Evolutionary conservation across 345 rosid species (phyloP).

Genomic region (Mallotus nudiflorus): DNA sequence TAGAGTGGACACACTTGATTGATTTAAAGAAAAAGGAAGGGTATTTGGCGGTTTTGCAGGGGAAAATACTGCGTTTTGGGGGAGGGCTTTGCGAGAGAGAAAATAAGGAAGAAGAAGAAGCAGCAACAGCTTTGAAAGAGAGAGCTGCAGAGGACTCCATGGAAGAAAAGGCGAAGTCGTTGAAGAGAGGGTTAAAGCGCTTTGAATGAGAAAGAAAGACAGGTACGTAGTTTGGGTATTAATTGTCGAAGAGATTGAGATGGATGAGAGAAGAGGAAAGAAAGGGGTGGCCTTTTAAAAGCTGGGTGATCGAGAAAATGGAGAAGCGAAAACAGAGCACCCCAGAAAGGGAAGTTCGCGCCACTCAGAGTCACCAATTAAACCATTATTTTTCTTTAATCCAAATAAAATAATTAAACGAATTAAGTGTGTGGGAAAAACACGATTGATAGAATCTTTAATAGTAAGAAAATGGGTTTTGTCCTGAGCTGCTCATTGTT

Average conservation of each 20-base stretch:
- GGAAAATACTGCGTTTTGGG: not conserved
- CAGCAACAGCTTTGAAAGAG: conserved; percentile 12
- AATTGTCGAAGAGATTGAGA: not conserved
- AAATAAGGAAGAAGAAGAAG: not conserved
- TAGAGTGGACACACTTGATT: conserved; percentile 28
- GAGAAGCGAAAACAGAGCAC: not conserved
- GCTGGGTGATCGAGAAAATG: too few species aligned
- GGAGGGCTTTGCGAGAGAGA: not conserved
- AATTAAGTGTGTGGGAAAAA: too few species aligned
- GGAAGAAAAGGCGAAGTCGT: not conserved
- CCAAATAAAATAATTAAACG: too few species aligned
- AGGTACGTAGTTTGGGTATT: not conserved
- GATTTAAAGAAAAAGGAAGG: conserved; percentile 26
- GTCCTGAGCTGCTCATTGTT: too few species aligned
- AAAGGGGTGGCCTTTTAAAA: conserved; percentile 1
- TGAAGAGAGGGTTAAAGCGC: not conserved
- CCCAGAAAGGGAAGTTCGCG: not conserved
- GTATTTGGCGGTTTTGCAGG: not conserved
- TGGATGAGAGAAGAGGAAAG: not conserved
- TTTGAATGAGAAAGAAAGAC: not conserved
- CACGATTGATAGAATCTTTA: too few species aligned
- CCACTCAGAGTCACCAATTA: not conserved
- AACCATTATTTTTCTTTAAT: too few species aligned
- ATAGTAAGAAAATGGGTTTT: too few species aligned
- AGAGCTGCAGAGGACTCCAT: conserved; percentile 18